A percentile compares a stretch with the other conserved stretches of the same genome.
Conservation (phyloP, 1,284 basidiomycete species). For the Trichosporon faecale region DNA sequence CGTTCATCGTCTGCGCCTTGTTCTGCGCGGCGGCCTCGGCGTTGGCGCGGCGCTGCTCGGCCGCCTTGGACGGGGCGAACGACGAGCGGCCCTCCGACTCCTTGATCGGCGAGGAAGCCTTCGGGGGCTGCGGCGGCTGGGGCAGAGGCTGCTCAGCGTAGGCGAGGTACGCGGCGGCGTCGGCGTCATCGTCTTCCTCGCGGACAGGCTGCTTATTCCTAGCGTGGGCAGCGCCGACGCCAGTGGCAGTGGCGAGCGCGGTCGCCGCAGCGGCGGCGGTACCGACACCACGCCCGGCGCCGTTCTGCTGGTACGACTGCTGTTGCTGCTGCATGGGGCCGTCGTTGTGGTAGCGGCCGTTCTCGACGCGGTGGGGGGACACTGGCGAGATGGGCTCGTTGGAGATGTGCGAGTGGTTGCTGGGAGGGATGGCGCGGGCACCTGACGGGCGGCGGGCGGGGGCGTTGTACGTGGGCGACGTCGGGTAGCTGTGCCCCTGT, state of each 20-base stretch:
- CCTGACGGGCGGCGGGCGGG: constrained; percentile 16
- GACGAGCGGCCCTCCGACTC: constrained; percentile 62
- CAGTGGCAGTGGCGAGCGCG: background rate
- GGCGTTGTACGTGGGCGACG: background rate
- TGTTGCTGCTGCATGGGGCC: constrained; percentile 7
- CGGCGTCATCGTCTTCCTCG: constrained; percentile 31
- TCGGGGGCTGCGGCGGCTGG: background rate
- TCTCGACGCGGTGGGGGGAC: background rate
- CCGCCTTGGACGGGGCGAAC: constrained; percentile 76
- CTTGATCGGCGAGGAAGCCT: background rate
- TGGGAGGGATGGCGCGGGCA: constrained; percentile 11
- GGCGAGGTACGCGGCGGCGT: constrained; percentile 41
- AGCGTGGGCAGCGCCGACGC: constrained; percentile 5
- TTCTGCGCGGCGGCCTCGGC: constrained; percentile 62
- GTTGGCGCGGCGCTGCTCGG: constrained; percentile 75
- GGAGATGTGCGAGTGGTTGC: constrained; percentile 10
- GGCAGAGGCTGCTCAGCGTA: constrained; percentile 40
- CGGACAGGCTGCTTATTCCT: background rate
- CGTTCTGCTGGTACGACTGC: background rate
- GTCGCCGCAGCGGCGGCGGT: background rate
- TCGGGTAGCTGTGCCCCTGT: background rate
- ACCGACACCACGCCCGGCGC: background rate
- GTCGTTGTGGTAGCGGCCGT: background rate
- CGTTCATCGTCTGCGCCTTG: constrained; percentile 61
- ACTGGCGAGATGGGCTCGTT: constrained; percentile 3